Base-by-base conservation (phyloP, 1,284 basidiomycete genomes). In the Chondrostereum purpureum region DNA sequence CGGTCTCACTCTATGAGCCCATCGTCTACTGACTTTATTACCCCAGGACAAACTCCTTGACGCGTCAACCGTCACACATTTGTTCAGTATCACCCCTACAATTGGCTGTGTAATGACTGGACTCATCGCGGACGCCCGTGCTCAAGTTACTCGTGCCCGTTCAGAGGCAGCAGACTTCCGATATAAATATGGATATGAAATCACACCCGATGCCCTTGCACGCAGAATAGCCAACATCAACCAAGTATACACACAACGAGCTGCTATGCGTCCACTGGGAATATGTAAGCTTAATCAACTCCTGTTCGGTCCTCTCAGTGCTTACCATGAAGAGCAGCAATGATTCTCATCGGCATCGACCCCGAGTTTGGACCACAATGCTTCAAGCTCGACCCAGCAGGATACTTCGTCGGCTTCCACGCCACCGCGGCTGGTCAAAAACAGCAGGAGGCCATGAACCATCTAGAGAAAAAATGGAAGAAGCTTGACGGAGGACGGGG, bases 61-160 rank as follows among this genome's bases (percentile, higher is more conserved):
- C 68, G 84, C 96, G 35, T 82, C 83, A 14, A 96, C 92, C 10
- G 83, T 99, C 54, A 96, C 96, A 8, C 95, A 98, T 66, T 74
- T 99, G 39, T 99, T 94, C 70, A 88, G 91, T 65, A 88, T 99
- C 53, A 98, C 95, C 0, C 92, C 94, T 2, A 87, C 86, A 2
- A 99, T 99, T 53, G 96, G 96, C 39, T 97, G 93, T 61, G 96
- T 97, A 43, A 90, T 99, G 83, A 98, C 93, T 13, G 96, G 96
- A 35, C 78, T 94, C 34, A 84, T 93, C 51, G 94, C 95, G 54
- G 95, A 99, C 67, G 94, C 94, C 5, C 79, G 90, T 46, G 78
- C 91, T 16, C 96, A 99, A 69, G 90, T 99, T 2, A 68, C 75
- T 58, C 80, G 95, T 33, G 94, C 96, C 42, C 83, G 91, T 47